Base-by-base conservation (phyloP, 371 early-diverging fungal genomes). In the Basidiobolus meristosporus region DNA sequence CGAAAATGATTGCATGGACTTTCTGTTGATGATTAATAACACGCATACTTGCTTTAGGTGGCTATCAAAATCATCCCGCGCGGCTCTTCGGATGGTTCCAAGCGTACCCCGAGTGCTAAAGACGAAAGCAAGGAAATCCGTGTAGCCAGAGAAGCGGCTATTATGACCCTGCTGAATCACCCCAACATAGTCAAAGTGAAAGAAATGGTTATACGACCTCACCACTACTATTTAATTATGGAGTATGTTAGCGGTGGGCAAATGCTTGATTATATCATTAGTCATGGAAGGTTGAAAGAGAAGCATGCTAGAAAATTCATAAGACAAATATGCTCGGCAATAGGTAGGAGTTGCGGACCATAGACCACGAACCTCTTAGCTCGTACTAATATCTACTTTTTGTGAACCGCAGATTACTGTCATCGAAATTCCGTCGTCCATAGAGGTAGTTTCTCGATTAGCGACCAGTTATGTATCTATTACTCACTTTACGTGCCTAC, bases 211-310 rank as follows among this genome's bases (percentile, higher is more conserved):
- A 71, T 84, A 14, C 63, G 73, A 34, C 67, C 82, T 1, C 70
- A 78, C 41, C 70, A 79, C 46, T 97, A 82, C 62, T 98, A 90
- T 57, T 53, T 98, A 46, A 78, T 98, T 40, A 80, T 92, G 51
- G 96, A 98, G 44, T 81, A 85, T 54, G 78, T 90, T 0, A 68
- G 73, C 41, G 95, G 92, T 10, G 79, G 77, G 1, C 89, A 89
- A 56, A 53, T 95, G 53, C 63, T 87, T 14, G 88, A 90, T 52
- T 77, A 79, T 41, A 82, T 95, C 23, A 74, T 90, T 38, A 73
- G 77, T 7, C 84, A 85, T 50, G 90, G 92, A 1, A 72, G 71
- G 39, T 60, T 99, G 17, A 75, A 74, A 40, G 98, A 98, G 53
- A 70, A 68, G 50, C 71, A 77, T 34, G 92, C 96, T 0, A 68